Evolutionary conservation across 164 flowering plant species (phyloP).

Genomic region (Piper betle): DNA sequence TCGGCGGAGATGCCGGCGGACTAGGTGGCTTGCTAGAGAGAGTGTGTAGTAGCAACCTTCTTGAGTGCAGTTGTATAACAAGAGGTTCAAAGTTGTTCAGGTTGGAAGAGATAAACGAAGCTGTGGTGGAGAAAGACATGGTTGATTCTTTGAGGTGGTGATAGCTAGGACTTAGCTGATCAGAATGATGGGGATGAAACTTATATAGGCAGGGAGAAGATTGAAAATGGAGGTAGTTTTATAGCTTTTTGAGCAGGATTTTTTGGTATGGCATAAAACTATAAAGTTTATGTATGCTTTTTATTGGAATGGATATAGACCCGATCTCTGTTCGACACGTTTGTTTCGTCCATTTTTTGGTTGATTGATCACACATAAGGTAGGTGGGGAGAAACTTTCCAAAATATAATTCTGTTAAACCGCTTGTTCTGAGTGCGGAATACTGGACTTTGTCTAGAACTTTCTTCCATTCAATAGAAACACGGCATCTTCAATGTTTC

Average conservation of each 20-base stretch:
- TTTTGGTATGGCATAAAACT: neutral
- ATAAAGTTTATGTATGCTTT: too few species aligned
- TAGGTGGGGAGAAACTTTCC: too few species aligned
- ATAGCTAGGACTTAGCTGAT: neutral
- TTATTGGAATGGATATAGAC: too few species aligned
- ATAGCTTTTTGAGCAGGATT: neutral
- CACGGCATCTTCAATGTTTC: too few species aligned
- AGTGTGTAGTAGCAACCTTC: conserved; percentile 33
- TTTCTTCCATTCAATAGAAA: too few species aligned
- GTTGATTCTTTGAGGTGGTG: neutral
- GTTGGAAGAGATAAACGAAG: neutral
- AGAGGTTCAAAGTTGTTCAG: neutral
- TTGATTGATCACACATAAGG: too few species aligned
- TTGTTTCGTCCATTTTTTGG: too few species aligned
- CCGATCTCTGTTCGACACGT: too few species aligned
- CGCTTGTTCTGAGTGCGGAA: too few species aligned
- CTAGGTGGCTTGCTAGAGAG: conserved; percentile 13
- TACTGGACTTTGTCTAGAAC: too few species aligned
- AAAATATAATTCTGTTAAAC: too few species aligned
- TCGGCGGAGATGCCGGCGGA: conserved; percentile 11
- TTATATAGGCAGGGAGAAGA: neutral
- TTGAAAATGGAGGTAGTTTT: neutral
- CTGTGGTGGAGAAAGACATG: conserved; percentile 6
- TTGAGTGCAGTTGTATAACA: conserved; percentile 15
- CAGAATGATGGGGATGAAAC: neutral